phyloP scores from a whole-genome alignment of 1,139 yeast genomes.

The Trichomonascaceae sp. region DNA sequence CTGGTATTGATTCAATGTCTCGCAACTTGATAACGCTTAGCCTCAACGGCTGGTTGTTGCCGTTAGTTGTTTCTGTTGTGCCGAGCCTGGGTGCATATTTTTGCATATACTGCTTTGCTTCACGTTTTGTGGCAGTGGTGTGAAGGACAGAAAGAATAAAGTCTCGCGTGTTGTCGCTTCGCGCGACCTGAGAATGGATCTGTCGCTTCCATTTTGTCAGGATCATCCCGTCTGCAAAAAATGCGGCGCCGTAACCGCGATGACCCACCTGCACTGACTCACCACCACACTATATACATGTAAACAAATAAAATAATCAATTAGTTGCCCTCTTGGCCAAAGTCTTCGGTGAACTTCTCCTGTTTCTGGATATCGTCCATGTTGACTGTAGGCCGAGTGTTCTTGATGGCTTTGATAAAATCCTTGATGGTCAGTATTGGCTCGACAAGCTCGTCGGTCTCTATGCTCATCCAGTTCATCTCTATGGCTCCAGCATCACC shows the following conservation, averaged over 20 bases:
- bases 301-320: background rate
- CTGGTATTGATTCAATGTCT: conserved; percentile 25
- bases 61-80: conserved; percentile 1
- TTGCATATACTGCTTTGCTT: conserved; percentile 44
- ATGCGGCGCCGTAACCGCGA: no score
- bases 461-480: conserved; percentile 88
- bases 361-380: conserved; percentile 70
- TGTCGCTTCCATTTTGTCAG: background rate
- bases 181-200: background rate
- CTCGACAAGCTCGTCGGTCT: conserved; percentile 76
- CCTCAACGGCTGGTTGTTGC: conserved; percentile 19
- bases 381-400: conserved; percentile 91
- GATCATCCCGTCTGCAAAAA: background rate
- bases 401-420: conserved; percentile 82
- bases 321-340: conserved; percentile 94
- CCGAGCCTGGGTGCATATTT: conserved; percentile 27
- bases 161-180: conserved; percentile 18
- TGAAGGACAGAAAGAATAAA: conserved; percentile 46
- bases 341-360: conserved; percentile 79
- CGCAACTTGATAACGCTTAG: conserved; percentile 40
- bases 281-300: no score
- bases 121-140: conserved; percentile 56
- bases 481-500: conserved; percentile 82
- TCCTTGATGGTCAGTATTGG: conserved; percentile 86
- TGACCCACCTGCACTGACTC: no score